These are phyloP conservation scores for Fusarium decemcellulare DNA, from an alignment of 2,329 filamentous ascomycete genomes.

Conservation along the genomic window DNA sequence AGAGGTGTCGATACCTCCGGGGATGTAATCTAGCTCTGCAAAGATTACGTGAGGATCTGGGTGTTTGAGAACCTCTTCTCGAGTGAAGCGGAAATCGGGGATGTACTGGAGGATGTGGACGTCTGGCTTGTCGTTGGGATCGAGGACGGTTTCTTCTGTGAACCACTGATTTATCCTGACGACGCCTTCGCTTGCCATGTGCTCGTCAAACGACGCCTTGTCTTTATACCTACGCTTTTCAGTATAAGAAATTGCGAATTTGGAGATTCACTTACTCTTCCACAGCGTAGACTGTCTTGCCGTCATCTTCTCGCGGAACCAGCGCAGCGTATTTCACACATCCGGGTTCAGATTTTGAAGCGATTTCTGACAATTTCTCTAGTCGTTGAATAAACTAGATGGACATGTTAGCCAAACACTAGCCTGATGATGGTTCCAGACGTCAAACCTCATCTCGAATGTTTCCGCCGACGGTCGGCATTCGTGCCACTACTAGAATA, in stretches of 20 bases:
- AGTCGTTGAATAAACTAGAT: constrained; percentile 16
- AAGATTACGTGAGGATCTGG: constrained; percentile 45
- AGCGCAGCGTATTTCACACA: constrained; percentile 43
- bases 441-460: constrained; percentile 18
- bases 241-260: not conserved
- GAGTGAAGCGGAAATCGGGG: constrained; percentile 38
- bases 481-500: constrained; percentile 15
- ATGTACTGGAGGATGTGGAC: constrained; percentile 41
- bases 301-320: constrained; percentile 45
- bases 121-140: constrained; percentile 12
- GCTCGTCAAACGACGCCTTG: constrained; percentile 43
- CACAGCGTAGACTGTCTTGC: constrained; percentile 43
- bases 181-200: constrained; percentile 42
- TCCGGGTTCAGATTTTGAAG: constrained; percentile 10
- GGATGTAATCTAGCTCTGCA: constrained; percentile 46
- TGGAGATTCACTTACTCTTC: constrained; percentile 40
- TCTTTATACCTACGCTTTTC: constrained; percentile 39
- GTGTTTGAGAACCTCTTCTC: constrained; percentile 13
- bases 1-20: constrained; percentile 37
- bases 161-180: constrained; percentile 43
- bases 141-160: constrained; percentile 23
- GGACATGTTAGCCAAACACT: not conserved
- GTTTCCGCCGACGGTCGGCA: constrained; percentile 9
- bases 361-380: not conserved
- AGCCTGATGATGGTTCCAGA: not conserved